These are phyloP conservation scores for Tremellales sp. DNA, from an alignment of 1,284 basidiomycete species.

Conservation along the genomic window DNA sequence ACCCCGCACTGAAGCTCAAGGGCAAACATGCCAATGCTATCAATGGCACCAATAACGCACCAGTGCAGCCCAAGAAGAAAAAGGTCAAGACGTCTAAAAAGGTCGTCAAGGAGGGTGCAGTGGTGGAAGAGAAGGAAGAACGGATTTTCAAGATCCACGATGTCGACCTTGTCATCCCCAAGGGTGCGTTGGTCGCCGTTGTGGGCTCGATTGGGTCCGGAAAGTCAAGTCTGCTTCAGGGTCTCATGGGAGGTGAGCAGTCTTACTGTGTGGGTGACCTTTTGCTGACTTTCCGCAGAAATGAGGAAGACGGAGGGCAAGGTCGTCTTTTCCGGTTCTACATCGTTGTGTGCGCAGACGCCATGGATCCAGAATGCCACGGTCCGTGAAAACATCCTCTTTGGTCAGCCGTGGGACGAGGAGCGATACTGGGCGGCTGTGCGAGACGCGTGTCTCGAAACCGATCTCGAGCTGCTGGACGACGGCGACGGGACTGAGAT, in stretches of 20 bases:
- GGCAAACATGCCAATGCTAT: conserved; percentile 22
- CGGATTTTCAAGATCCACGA: conserved; percentile 61
- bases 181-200: conserved; percentile 71
- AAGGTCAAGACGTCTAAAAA: conserved; percentile 30
- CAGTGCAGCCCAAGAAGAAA: conserved; percentile 2
- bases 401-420: conserved; percentile 75
- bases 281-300: conserved; percentile 50
- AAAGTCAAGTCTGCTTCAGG: conserved; percentile 59
- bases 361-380: conserved; percentile 77
- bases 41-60: conserved; percentile 11
- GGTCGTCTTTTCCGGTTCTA: conserved; percentile 62
- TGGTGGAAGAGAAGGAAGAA: conserved; percentile 43
- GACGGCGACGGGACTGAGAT: conserved; percentile 84
- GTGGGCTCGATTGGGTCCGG: conserved; percentile 72
- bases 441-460: conserved; percentile 67
- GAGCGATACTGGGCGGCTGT: conserved; percentile 73
- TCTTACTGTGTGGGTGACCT: conserved; percentile 28
- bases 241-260: conserved; percentile 68
- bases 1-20: conserved; percentile 33
- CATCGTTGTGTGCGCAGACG: conserved; percentile 71
- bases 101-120: conserved; percentile 8
- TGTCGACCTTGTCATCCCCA: conserved; percentile 62
- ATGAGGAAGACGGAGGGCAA: conserved; percentile 63
- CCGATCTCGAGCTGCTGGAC: conserved; percentile 74
- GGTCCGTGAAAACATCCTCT: conserved; percentile 72